phyloP scores from a whole-genome alignment of 1,284 basidiomycete species.

The Golubevia pallescens region DNA sequence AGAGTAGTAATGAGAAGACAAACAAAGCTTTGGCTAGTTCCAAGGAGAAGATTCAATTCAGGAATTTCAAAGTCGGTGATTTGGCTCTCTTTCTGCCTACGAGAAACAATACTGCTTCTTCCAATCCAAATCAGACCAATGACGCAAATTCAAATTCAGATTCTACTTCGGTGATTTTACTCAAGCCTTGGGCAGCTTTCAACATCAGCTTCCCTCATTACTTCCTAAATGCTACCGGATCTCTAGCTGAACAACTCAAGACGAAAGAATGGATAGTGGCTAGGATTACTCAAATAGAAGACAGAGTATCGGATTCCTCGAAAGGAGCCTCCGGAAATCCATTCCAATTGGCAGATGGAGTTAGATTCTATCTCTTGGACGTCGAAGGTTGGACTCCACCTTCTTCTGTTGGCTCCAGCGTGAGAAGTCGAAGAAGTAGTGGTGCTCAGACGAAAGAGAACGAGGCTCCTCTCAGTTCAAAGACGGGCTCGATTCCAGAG shows the following conservation, averaged over 20 bases:
- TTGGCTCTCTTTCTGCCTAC: constrained; percentile 94
- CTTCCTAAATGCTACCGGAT: constrained; percentile 85
- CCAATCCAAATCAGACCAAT: too few relatives aligned
- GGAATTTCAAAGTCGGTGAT: constrained; percentile 68
- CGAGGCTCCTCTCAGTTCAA: constrained; percentile 1
- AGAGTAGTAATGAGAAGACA: constrained; percentile 74
- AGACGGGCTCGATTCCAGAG: neutral
- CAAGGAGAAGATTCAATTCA: constrained; percentile 67
- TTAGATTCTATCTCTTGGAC: constrained; percentile 90
- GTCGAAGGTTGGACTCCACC: constrained; percentile 84
- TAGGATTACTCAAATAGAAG: constrained; percentile 83
- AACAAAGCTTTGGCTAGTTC: constrained; percentile 66
- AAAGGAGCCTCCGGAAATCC: constrained; percentile 50
- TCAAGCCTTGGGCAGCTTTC: constrained; percentile 53
- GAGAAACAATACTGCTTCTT: constrained; percentile 77
- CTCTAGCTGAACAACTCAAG: constrained; percentile 76
- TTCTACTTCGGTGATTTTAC: neutral
- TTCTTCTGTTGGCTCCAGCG: neutral
- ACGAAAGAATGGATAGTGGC: constrained; percentile 86
- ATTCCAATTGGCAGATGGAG: constrained; percentile 78
- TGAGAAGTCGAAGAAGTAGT: constrained; percentile 4
- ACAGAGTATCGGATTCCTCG: constrained; percentile 75
- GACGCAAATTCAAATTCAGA: too few relatives aligned
- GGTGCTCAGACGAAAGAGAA: constrained; percentile 1
- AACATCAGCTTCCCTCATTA: constrained; percentile 88